These are phyloP conservation scores for Elaeis guineensis DNA, from an alignment of 176 grass and related monocot genomes.

Conservation along the genomic window DNA sequence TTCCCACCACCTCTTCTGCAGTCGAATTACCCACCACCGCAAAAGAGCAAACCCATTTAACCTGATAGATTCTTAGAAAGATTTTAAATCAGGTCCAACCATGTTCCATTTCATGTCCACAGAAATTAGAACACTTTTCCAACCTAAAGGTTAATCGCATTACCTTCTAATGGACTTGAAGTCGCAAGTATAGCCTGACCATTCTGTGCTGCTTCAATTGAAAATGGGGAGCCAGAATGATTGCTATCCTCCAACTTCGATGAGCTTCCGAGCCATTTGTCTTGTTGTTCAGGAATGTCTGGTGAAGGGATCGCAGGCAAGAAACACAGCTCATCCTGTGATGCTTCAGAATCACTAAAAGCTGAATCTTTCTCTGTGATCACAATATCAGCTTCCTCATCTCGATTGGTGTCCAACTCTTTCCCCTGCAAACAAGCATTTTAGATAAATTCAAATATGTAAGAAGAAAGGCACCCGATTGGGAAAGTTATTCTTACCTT, in stretches of 20 bases:
- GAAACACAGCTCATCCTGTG: constrained; percentile 48
- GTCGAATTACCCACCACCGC: too few relatives aligned
- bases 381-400: constrained; percentile 66
- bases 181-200: constrained; percentile 50
- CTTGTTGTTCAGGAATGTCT: constrained; percentile 68
- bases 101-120: too few relatives aligned
- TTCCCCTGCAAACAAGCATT: constrained; percentile 54
- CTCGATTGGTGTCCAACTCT: constrained; percentile 56
- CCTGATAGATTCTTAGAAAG: too few relatives aligned
- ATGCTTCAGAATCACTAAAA: constrained; percentile 61
- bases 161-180: constrained; percentile 76
- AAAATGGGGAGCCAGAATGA: too few relatives aligned
- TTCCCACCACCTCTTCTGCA: too few relatives aligned
- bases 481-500: too few relatives aligned
- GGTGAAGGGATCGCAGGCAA: constrained; percentile 66
- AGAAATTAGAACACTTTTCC: too few relatives aligned
- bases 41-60: too few relatives aligned
- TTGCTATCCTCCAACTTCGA: too few relatives aligned
- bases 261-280: constrained; percentile 84
- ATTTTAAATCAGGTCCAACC: too few relatives aligned
- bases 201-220: constrained; percentile 70
- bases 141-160: background rate
- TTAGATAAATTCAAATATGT: background rate
- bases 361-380: constrained; percentile 52
- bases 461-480: too few relatives aligned